Percentiles rank a stretch among this genome's conserved stretches.
Evolutionary conservation across 202 grass and related monocot species (phyloP).

Genomic region (Carex arenaria): DNA sequence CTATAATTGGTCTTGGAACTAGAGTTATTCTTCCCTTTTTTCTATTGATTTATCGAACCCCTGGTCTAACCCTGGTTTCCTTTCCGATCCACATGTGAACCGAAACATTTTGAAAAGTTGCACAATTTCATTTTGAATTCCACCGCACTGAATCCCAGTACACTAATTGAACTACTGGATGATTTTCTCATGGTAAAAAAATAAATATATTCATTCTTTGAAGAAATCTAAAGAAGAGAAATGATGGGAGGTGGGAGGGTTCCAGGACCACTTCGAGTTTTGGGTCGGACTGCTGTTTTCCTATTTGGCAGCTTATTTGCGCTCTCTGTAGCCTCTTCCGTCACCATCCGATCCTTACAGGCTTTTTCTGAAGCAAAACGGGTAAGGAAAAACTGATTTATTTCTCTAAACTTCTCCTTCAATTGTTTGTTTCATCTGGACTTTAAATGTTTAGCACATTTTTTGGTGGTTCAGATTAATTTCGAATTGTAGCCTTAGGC

Average conservation of each 20-base stretch:
- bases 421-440: background rate
- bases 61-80: no score
- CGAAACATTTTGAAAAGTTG: background rate
- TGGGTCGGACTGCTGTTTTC: slow-evolving; percentile 39
- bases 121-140: background rate
- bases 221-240: slow-evolving; percentile 31
- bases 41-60: no score
- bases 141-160: background rate
- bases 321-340: slow-evolving; percentile 44
- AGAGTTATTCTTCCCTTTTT: background rate
- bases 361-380: slow-evolving; percentile 61
- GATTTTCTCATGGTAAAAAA: background rate
- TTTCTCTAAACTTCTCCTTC: background rate
- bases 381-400: slow-evolving; percentile 14
- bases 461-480: background rate
- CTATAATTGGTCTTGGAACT: background rate
- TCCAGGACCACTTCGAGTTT: slow-evolving; percentile 40
- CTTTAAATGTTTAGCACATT: background rate
- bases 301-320: slow-evolving; percentile 53
- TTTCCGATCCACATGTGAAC: background rate
- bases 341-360: slow-evolving; percentile 56
- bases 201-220: background rate
- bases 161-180: background rate
- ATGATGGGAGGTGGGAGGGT: slow-evolving; percentile 28
- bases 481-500: background rate